Percentiles rank a stretch among this genome's conserved stretches.
Conservation (phyloP, 441 rosid genomes). For the Lepidium campestre region DNA sequence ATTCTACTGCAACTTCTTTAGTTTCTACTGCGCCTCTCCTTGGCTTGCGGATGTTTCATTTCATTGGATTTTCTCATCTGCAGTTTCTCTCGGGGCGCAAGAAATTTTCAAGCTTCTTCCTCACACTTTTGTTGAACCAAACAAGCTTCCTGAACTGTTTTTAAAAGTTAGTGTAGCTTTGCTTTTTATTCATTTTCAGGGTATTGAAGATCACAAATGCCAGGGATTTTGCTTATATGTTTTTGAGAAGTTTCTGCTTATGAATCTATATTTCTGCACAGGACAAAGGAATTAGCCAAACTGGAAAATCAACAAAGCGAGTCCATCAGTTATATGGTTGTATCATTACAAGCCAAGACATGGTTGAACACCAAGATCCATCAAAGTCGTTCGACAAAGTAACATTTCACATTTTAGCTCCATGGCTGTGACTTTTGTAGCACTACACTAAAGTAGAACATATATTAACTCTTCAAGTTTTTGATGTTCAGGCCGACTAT, state of each 20-base stretch:
- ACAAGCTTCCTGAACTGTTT: slow-evolving; percentile 68
- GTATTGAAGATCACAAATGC: background rate
- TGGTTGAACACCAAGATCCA: slow-evolving; percentile 73
- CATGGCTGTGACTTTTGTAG: background rate
- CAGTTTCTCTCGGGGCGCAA: slow-evolving; percentile 87
- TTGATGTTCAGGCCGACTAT: slow-evolving; percentile 65
- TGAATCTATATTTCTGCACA: slow-evolving; percentile 23
- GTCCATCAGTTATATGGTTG: slow-evolving; percentile 84
- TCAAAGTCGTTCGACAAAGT: slow-evolving; percentile 72
- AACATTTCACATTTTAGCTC: slow-evolving; percentile 8
- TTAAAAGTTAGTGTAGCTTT: slow-evolving; percentile 37
- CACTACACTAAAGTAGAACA: background rate
- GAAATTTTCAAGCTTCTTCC: slow-evolving; percentile 95
- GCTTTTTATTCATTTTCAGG: background rate
- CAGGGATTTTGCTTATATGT: background rate
- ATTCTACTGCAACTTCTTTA: background rate
- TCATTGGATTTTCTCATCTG: background rate
- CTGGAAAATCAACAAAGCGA: slow-evolving; percentile 49
- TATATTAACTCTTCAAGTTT: background rate
- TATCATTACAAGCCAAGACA: slow-evolving; percentile 67
- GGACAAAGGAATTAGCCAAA: slow-evolving; percentile 39
- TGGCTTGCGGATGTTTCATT: background rate
- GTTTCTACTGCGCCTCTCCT: background rate
- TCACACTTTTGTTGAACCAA: slow-evolving; percentile 75
- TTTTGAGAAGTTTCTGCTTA: background rate